Percentiles rank a stretch among this genome's conserved stretches.
Evolutionary conservation across 768 basidiomycete species (phyloP).

Genomic region (Guyanaporus albipodus): DNA sequence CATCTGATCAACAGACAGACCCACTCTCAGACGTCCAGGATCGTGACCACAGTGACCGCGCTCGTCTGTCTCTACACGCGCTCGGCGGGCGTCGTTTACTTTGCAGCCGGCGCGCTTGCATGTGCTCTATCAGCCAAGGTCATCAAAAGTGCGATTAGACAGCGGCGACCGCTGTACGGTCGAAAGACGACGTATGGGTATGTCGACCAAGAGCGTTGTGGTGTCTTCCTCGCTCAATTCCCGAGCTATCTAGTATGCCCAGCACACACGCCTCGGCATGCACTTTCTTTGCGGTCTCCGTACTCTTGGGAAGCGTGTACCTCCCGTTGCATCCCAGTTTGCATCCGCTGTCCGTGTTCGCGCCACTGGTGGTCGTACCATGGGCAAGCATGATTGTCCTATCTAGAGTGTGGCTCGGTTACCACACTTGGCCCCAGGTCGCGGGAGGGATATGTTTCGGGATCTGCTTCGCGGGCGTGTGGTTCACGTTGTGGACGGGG

Average conservation of each 20-base stretch:
- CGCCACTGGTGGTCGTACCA: slow-evolving; percentile 50
- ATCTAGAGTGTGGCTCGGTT: slow-evolving; percentile 72
- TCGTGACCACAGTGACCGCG: slow-evolving; percentile 51
- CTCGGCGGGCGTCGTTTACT: slow-evolving; percentile 60
- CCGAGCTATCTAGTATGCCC: slow-evolving; percentile 59
- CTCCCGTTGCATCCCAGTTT: slow-evolving; percentile 59
- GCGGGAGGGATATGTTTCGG: slow-evolving; percentile 57
- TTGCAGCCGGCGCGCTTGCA: slow-evolving; percentile 50
- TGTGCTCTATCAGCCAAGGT: slow-evolving; percentile 59
- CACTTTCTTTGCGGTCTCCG: slow-evolving; percentile 59
- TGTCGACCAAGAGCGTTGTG: slow-evolving; percentile 12
- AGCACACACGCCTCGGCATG: slow-evolving; percentile 76
- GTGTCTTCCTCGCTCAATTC: neutral
- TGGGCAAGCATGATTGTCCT: slow-evolving; percentile 52
- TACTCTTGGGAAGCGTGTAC: slow-evolving; percentile 50
- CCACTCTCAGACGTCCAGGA: slow-evolving; percentile 53
- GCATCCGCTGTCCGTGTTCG: slow-evolving; percentile 29
- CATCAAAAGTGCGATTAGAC: slow-evolving; percentile 56
- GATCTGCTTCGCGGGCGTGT: slow-evolving; percentile 44
- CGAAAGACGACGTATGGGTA: slow-evolving; percentile 68
- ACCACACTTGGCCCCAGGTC: slow-evolving; percentile 73
- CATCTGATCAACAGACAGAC: slow-evolving; percentile 5
- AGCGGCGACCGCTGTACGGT: slow-evolving; percentile 52
- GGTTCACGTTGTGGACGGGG: slow-evolving; percentile 57
- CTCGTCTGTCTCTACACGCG: slow-evolving; percentile 52